Percentiles rank a stretch among this genome's conserved stretches.
phyloP scores from a whole-genome alignment of 2,329 filamentous ascomycete species.

The Gnomoniopsis sp. region DNA sequence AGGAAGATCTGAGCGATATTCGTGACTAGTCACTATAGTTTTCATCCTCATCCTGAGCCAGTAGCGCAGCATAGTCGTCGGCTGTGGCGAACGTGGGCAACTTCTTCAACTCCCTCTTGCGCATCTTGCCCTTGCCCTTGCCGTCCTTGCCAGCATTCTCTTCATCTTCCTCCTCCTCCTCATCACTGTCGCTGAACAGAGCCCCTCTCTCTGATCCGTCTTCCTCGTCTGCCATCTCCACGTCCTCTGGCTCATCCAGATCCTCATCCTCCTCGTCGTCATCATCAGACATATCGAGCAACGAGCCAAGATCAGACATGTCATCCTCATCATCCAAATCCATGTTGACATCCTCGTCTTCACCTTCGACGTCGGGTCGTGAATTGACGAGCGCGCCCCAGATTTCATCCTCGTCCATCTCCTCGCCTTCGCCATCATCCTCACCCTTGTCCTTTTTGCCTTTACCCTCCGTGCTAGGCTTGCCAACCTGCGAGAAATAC shows the following conservation, averaged over 20 bases:
- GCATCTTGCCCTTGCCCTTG: conserved; percentile 50
- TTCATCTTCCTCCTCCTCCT: conserved; percentile 36
- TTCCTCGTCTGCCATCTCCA: conserved; percentile 37
- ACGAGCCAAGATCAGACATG: conserved; percentile 35
- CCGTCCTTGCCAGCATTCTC: conserved; percentile 30
- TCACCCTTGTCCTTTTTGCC: conserved; percentile 34
- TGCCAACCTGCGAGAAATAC: conserved; percentile 80
- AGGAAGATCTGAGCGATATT: neutral
- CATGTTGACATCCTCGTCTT: conserved; percentile 44
- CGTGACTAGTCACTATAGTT: neutral
- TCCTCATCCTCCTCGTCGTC: conserved; percentile 42
- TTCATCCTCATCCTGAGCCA: conserved; percentile 67
- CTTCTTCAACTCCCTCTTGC: conserved; percentile 80
- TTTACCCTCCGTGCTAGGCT: conserved; percentile 52
- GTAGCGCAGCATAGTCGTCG: conserved; percentile 87
- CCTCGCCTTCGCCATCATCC: conserved; percentile 47
- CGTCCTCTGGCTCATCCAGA: conserved; percentile 40
- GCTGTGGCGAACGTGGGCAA: conserved; percentile 89
- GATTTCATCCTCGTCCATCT: conserved; percentile 73
- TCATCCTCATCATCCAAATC: conserved; percentile 42
- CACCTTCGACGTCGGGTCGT: conserved; percentile 71
- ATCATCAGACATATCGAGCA: conserved; percentile 31
- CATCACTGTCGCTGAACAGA: conserved; percentile 40
- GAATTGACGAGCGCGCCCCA: conserved; percentile 88
- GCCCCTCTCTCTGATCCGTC: conserved; percentile 48